Conservation (phyloP, 768 basidiomycete species). For the Mrakia gelida region DNA sequence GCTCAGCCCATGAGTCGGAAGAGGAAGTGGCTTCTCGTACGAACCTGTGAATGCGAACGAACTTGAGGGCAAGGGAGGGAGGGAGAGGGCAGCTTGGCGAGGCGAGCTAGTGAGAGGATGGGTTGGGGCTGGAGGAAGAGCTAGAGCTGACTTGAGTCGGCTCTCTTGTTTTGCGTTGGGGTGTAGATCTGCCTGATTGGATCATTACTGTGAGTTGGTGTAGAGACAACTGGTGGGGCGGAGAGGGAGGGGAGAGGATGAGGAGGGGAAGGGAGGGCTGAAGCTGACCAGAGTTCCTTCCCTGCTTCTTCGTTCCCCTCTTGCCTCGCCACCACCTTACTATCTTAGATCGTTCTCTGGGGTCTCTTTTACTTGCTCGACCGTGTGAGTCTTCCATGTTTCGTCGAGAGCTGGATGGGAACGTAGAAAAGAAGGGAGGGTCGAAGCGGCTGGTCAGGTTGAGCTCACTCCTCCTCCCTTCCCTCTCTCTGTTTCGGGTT, state of each 20-base stretch:
- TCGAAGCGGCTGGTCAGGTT: neutral
- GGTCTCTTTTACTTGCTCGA: conserved; percentile 21
- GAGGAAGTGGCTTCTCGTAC: neutral
- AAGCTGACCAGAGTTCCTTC: neutral
- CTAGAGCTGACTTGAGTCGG: neutral
- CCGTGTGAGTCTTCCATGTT: neutral
- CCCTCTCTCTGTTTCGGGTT: neutral
- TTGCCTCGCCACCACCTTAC: neutral
- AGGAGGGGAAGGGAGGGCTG: neutral
- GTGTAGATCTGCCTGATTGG: neutral
- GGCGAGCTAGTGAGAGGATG: neutral
- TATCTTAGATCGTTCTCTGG: neutral
- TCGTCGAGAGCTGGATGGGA: neutral
- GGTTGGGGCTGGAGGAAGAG: neutral
- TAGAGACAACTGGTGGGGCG: no score
- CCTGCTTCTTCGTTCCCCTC: neutral
- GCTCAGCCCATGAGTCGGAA: neutral
- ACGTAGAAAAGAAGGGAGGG: neutral
- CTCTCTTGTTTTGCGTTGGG: neutral
- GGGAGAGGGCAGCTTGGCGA: no score
- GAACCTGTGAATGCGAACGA: neutral
- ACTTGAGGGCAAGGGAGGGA: no score
- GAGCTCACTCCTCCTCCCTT: neutral
- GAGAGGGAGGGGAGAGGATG: no score
- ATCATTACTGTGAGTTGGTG: neutral